A percentile compares a stretch with the other conserved stretches of the same genome.
Conservation (phyloP, 371 early-diverging fungal genomes). For the Mortierella sp. region DNA sequence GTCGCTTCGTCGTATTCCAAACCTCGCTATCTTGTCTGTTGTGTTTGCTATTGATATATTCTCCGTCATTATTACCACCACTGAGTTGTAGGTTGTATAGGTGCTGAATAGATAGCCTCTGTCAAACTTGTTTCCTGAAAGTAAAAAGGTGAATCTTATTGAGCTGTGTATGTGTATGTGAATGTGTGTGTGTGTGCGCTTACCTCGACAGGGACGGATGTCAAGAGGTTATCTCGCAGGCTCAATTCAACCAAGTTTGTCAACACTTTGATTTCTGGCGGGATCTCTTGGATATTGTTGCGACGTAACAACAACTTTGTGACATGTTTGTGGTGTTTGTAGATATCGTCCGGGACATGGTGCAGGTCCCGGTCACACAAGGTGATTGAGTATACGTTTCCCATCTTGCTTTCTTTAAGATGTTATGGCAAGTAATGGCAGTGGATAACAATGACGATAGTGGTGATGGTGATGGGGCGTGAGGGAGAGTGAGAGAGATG, state of each 20-base stretch:
- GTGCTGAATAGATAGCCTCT: too few species aligned
- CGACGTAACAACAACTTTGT: slow-evolving; percentile 40
- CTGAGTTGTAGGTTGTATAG: too few species aligned
- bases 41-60: too few species aligned
- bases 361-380: slow-evolving; percentile 51
- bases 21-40: too few species aligned
- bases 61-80: too few species aligned
- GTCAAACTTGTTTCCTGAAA: too few species aligned
- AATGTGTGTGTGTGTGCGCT: neutral
- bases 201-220: slow-evolving; percentile 67
- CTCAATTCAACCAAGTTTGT: slow-evolving; percentile 59
- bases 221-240: slow-evolving; percentile 61
- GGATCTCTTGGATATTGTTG: slow-evolving; percentile 51
- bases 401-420: slow-evolving; percentile 18
- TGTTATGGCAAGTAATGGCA: neutral
- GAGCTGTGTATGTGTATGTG: too few species aligned
- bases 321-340: slow-evolving; percentile 53
- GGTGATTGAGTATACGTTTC: slow-evolving; percentile 55
- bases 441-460: neutral
- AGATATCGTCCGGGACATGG: slow-evolving; percentile 55
- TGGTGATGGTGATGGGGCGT: neutral
- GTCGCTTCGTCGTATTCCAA: too few species aligned
- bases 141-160: too few species aligned
- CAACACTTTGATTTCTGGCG: slow-evolving; percentile 49
- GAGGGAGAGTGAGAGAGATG: neutral